Conservation (phyloP, 768 basidiomycete genomes). For the Tulasnella sp. region DNA sequence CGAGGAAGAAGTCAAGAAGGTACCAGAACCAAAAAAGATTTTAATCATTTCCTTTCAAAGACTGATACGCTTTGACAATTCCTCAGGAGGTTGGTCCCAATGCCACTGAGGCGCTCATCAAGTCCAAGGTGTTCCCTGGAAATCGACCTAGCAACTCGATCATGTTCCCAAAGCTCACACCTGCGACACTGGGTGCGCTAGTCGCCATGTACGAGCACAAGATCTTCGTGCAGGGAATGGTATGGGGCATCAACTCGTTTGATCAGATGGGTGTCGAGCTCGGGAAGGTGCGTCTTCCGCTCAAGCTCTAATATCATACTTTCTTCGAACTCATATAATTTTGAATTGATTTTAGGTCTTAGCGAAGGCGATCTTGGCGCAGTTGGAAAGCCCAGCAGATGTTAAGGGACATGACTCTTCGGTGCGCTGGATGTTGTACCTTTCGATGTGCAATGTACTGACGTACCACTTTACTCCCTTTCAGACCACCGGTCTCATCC, state of each 20-base stretch:
- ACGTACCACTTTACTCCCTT: not conserved
- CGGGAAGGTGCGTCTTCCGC: slow-evolving; percentile 47
- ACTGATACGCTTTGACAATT: slow-evolving; percentile 35
- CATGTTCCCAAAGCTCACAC: slow-evolving; percentile 87
- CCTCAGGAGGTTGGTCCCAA: slow-evolving; percentile 43
- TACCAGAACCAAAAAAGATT: slow-evolving; percentile 9
- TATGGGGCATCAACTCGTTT: slow-evolving; percentile 99
- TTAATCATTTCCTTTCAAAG: not conserved
- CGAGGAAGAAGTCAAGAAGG: slow-evolving; percentile 65
- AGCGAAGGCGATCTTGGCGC: slow-evolving; percentile 89
- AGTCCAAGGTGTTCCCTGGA: slow-evolving; percentile 97
- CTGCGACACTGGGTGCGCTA: slow-evolving; percentile 75
- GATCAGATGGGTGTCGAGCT: slow-evolving; percentile 99
- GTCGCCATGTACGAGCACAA: slow-evolving; percentile 97
- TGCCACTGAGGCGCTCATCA: slow-evolving; percentile 75
- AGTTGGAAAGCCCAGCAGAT: slow-evolving; percentile 68
- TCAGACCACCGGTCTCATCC: slow-evolving; percentile 90
- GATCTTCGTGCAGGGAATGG: slow-evolving; percentile 93
- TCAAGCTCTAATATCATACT: not conserved
- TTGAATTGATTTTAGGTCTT: slow-evolving; percentile 41
- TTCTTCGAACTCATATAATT: not conserved
- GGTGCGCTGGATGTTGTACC: slow-evolving; percentile 26
- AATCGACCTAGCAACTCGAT: slow-evolving; percentile 96
- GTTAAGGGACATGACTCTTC: slow-evolving; percentile 87
- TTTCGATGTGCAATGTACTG: slow-evolving; percentile 11